A percentile compares a stretch with the other conserved stretches of the same genome.
phyloP scores from a whole-genome alignment of 331 rosid species.

The Spiraea crenata region DNA sequence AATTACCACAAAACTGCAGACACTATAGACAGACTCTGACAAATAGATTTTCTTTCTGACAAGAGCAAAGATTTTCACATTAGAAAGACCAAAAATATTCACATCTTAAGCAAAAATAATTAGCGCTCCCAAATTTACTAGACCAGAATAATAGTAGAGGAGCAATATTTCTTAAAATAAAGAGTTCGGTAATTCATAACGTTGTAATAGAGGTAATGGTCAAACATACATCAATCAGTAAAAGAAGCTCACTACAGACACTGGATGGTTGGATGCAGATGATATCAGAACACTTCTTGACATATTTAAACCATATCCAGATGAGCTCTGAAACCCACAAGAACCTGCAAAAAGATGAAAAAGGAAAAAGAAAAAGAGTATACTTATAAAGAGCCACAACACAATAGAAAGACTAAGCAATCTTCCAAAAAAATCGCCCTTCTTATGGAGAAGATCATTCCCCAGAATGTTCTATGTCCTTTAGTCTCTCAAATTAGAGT shows the following conservation, averaged over 20 bases:
- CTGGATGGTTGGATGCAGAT: conserved; percentile 62
- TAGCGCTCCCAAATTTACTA: background rate
- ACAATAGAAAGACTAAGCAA: conserved; percentile 65
- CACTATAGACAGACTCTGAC: background rate
- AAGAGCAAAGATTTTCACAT: background rate
- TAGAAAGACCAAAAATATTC: conserved; percentile 3
- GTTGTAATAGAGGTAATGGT: conserved; percentile 46
- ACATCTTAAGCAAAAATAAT: background rate
- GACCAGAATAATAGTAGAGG: conserved; percentile 22
- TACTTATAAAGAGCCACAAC: conserved; percentile 57
- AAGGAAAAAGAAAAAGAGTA: conserved; percentile 44
- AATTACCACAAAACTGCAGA: conserved; percentile 10
- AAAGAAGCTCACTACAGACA: conserved; percentile 66
- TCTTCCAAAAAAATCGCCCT: conserved; percentile 42
- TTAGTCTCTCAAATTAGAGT: conserved; percentile 38
- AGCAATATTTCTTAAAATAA: conserved; percentile 29
- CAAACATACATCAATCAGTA: conserved; percentile 81
- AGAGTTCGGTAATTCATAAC: conserved; percentile 33
- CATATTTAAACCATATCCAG: conserved; percentile 61
- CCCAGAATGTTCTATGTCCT: conserved; percentile 25
- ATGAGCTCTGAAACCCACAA: conserved; percentile 53
- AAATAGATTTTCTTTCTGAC: background rate
- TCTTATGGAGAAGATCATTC: conserved; percentile 33
- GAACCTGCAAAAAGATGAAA: conserved; percentile 74
- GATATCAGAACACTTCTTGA: conserved; percentile 69